Evolutionary conservation across 805 yeast genomes (phyloP), one percentile per base, ranked within the genome.

Genomic region (Clavispora fructus): DNA sequence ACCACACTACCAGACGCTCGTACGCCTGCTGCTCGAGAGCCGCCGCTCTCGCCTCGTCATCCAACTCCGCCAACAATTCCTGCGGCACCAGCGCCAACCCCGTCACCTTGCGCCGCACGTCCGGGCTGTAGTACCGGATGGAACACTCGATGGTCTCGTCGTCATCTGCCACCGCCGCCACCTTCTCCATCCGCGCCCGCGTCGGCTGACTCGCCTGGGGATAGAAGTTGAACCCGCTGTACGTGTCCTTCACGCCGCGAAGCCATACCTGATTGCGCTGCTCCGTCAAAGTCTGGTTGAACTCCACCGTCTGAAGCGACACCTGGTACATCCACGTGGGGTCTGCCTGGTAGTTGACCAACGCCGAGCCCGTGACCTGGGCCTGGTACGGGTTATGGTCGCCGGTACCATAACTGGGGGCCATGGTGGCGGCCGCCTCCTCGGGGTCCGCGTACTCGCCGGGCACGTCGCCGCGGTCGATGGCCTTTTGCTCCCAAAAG

Each of bases 281-380:
- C 32, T 70, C 73, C n/a, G 75, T 64, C 40, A 90, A 66, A 47
- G 75, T 75, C 30, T 79, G 68, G 62, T 94, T 94, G 60, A 78
- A 87, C 43, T 81, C 82, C 51, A 85, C 74, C 4, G 90, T 80
- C 29, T 92, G 85, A n/a, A 75, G 66, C 0, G 96, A 94, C 54
- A 88, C 90, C 57, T 87, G 91, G 54, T 77, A 80, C 67, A 90
- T 77, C 96, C 97, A 90, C 32, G 85, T 80, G 29, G 84, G 83
- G 53, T 88, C 88, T 30, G 79, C 58, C 46, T 71, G 71, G 59
- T 69, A 71, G 43, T 67, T 64, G 4, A 71, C 64, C 26, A 68
- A 55, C 1, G 76, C 74, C n/a, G 69, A 61, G 43, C 67, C 69
- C 38, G 66, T 66, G 44, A 68, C 71, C 59, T 72, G 60, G 57